Base-by-base conservation (phyloP, 306 rosid genomes). In the Pterocarpus santalinus region DNA sequence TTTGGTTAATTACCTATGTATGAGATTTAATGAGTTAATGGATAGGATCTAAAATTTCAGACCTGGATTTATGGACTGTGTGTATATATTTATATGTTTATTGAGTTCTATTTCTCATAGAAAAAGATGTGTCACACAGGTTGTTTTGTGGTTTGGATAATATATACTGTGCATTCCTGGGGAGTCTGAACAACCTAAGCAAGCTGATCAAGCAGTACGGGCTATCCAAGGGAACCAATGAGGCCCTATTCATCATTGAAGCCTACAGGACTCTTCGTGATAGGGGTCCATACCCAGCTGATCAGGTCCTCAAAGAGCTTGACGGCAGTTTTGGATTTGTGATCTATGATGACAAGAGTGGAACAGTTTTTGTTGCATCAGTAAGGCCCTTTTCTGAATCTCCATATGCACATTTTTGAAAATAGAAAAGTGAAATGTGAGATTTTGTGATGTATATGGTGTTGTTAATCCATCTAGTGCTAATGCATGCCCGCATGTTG, bases 251-350 rank as follows among this genome's bases (percentile, higher is more conserved):
- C 17, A 87, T 93, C 74, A 91, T 73, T 5, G 90, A 93, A 85
- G 97, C 97, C 30, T 95, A 93, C 22, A 77, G 90, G 83, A 95
- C 99, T 4, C 96, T 95, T 22, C 88, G 99, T 0, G 99, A 95
- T 46, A 83, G 99, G 8, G 95, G 94, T 17, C 99, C 97, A 0
- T 95, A 95, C 84, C 99, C 98, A 0, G 99, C 99, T 7, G 96
- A 95, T 84, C 98, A 95, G 79, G 99, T 95, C 72, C 91, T 95
- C 15, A 90, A 89, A 60, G 94, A 91, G n/a, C 90, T 95, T 32
- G 99, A 95, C 8, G 99, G 99, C 5, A 85, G 76, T 71, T 95
- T 93, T 81, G 97, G 89, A 51, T 95, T 95, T 81, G 88, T 95
- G 17, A 83, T 95, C 69, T 90, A 80, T 73, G 99, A 95, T 44